Percentiles rank a stretch among this genome's conserved stretches.
phyloP scores from a whole-genome alignment of 1,139 yeast genomes.

The Yamadazyma membranifaciens region DNA sequence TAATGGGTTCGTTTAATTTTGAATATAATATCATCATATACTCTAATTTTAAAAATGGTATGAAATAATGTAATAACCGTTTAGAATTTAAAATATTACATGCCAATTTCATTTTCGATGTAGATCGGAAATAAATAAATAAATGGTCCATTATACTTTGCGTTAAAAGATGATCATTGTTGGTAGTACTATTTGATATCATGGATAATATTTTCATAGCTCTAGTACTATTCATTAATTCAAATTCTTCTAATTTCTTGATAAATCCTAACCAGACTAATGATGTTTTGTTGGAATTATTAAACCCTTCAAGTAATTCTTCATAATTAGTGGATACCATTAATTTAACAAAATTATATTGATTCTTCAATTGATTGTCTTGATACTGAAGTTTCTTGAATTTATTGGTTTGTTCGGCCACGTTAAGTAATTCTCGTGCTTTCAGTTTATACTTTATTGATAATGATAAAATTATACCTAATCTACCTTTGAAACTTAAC shows the following conservation, averaged over 20 bases:
- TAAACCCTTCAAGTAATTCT: slow-evolving; percentile 31
- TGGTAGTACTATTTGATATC: background rate
- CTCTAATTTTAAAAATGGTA: slow-evolving; percentile 3
- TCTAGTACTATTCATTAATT: slow-evolving; percentile 30
- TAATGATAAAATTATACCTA: slow-evolving; percentile 40
- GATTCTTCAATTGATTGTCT: slow-evolving; percentile 12
- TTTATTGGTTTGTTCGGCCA: background rate
- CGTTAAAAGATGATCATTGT: slow-evolving; percentile 16
- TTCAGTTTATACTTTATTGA: slow-evolving; percentile 23
- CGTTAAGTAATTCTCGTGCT: slow-evolving; percentile 15
- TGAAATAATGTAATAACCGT: background rate
- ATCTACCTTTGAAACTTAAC: slow-evolving; percentile 31
- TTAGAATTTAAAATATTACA: slow-evolving; percentile 11
- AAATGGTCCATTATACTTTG: slow-evolving; percentile 30
- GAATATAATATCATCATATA: slow-evolving; percentile 3
- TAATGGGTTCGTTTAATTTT: background rate
- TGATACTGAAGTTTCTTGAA: background rate
- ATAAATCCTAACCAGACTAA: slow-evolving; percentile 38
- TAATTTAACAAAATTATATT: slow-evolving; percentile 23
- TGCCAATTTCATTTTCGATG: slow-evolving; percentile 21
- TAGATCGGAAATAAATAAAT: slow-evolving; percentile 25
- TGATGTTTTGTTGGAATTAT: slow-evolving; percentile 27
- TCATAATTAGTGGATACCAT: slow-evolving; percentile 31
- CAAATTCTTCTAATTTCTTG: slow-evolving; percentile 32
- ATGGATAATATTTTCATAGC: slow-evolving; percentile 23